phyloP scores from a whole-genome alignment of 805 yeast species.

The Candida oleophila region DNA sequence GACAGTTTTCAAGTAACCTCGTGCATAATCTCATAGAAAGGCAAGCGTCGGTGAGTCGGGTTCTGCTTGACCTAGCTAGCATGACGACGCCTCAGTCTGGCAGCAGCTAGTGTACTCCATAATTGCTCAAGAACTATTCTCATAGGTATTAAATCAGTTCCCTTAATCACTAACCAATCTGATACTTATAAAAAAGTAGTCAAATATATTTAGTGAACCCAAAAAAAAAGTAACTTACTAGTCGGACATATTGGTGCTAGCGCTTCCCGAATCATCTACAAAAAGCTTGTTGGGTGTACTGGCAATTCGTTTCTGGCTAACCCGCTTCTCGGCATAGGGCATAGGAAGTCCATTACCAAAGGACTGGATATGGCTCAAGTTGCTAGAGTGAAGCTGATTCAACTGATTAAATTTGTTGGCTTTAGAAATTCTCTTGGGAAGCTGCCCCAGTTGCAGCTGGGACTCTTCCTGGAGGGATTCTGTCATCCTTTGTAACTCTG shows the following conservation, averaged over 20 bases:
- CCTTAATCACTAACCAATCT: too few species aligned
- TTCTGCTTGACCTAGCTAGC: too few species aligned
- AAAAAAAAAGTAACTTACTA: background rate
- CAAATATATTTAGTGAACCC: slow-evolving; percentile 11
- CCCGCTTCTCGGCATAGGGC: background rate
- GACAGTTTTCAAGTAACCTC: too few species aligned
- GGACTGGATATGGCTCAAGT: slow-evolving; percentile 14
- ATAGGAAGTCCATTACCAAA: background rate
- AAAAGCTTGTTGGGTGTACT: slow-evolving; percentile 5
- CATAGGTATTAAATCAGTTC: too few species aligned
- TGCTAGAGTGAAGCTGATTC: slow-evolving; percentile 21
- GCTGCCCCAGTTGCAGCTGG: slow-evolving; percentile 4
- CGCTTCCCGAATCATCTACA: background rate
- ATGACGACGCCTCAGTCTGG: too few species aligned
- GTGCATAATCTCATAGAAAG: too few species aligned
- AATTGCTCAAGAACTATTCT: too few species aligned
- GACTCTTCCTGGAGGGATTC: slow-evolving; percentile 7
- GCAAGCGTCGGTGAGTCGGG: too few species aligned
- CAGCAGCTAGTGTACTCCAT: too few species aligned
- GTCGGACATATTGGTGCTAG: background rate
- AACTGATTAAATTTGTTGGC: slow-evolving; percentile 14
- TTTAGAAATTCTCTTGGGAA: slow-evolving; percentile 3
- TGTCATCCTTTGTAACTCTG: slow-evolving; percentile 9
- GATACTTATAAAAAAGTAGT: too few species aligned
- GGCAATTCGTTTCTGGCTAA: slow-evolving; percentile 1